These are phyloP conservation scores for Schrenkiella parvula DNA, from an alignment of 345 rosid species.

Conservation along the genomic window DNA sequence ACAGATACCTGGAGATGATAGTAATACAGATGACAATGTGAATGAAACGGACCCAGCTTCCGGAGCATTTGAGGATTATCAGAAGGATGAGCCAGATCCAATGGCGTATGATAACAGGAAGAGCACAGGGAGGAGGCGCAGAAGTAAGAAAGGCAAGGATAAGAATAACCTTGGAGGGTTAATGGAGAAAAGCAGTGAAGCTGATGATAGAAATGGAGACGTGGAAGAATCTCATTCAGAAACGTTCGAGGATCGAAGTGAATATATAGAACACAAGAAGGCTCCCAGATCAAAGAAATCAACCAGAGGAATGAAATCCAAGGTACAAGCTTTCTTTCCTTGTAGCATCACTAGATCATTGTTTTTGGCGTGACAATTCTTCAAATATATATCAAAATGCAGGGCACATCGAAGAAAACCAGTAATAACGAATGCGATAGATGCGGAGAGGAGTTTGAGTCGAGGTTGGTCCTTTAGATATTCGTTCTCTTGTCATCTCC, in stretches of 20 bases:
- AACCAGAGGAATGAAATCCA: conserved; percentile 74
- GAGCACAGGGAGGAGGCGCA: conserved; percentile 33
- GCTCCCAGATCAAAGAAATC: conserved; percentile 51
- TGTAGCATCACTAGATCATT: background rate
- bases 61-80: conserved; percentile 19
- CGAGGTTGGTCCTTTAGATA: conserved; percentile 51
- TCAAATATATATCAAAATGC: conserved; percentile 21
- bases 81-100: conserved; percentile 16
- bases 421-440: conserved; percentile 55
- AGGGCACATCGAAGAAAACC: conserved; percentile 55
- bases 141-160: conserved; percentile 30
- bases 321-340: conserved; percentile 43
- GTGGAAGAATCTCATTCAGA: conserved; percentile 5
- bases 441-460: conserved; percentile 82
- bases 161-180: conserved; percentile 14
- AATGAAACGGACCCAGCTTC: conserved; percentile 32
- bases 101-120: conserved; percentile 31
- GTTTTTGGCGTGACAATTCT: background rate
- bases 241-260: conserved; percentile 23
- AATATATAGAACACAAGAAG: conserved; percentile 36
- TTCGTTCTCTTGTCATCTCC: background rate
- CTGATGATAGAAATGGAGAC: conserved; percentile 19
- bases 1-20: conserved; percentile 29
- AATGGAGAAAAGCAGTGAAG: conserved; percentile 23
- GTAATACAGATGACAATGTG: conserved; percentile 22